Evolutionary conservation across 441 rosid genomes (phyloP), one percentile per base, ranked within the genome.

Genomic region (Corymbia calophylla): DNA sequence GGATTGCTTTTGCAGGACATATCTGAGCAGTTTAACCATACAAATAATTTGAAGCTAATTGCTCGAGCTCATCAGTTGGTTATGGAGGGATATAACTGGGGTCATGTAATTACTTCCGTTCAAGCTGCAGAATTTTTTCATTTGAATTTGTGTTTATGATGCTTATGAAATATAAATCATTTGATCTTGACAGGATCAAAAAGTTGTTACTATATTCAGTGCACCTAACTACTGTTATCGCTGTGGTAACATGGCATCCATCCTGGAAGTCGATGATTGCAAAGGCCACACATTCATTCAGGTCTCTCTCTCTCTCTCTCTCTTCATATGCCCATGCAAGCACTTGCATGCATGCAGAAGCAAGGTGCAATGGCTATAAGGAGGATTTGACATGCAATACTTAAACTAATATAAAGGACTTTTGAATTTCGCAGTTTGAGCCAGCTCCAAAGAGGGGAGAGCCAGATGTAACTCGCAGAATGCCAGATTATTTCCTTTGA

Each of bases 381-480:
- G 82, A 73, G 82, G 39, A 39, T 73, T 73, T 39, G 82, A 39
- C 49, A 39, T 73, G 82, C 49, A 73, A 70, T 39, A 23, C 29
- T 73, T 73, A 25, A 73, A 73, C 82, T 39, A 73, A 73, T 73
- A 39, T 21, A 39, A 73, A 35, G 29, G 29, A 39, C 82, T 73
- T 86, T 88, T 48, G 70, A 32, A 87, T 91, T 88, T 86, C 89
- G 91, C 95, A 95, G 97, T 95, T 95, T 91, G 97, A 95, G 89
- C 97, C 97, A 87, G 97, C 97, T 66, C 97, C 97, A 12, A 92
- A 95, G 95, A 95, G 97, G 91, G 97, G 97, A 58, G 96, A 95
- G 87, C 97, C 96, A 8, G 96, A 95, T 92, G 94, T 95, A 32
- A 95, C 97, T 53, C 95, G 97, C 48, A 94, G 96, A 88, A 95